These are phyloP conservation scores for Colletotrichum sp. DNA, from an alignment of 2,329 filamentous ascomycete genomes.

Conservation along the genomic window DNA sequence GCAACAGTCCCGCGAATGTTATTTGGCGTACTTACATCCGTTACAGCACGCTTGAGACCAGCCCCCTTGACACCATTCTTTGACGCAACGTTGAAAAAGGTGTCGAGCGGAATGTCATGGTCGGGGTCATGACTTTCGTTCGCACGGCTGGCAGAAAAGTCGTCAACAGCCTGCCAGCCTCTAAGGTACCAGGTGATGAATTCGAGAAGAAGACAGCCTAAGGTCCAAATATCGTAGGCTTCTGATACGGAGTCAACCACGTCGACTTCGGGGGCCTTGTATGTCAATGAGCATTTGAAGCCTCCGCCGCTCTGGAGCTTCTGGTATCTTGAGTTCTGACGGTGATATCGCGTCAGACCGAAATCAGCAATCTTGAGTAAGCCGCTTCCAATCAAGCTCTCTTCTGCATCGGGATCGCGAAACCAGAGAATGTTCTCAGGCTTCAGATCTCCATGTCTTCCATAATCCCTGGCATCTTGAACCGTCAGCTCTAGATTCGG, in stretches of 20 bases:
- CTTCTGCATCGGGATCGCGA: not conserved
- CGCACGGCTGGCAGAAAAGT: not conserved
- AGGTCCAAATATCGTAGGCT: constrained; percentile 21
- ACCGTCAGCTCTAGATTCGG: not conserved
- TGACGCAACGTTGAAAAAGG: not conserved
- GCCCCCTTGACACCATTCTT: not conserved
- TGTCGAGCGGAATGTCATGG: not conserved
- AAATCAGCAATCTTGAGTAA: not conserved
- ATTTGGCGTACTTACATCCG: not conserved
- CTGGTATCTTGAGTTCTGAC: not conserved
- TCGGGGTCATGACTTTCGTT: not conserved
- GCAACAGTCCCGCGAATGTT: too few species aligned
- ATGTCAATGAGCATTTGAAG: not conserved
- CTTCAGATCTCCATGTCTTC: not conserved
- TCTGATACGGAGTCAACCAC: not conserved
- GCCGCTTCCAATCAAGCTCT: not conserved
- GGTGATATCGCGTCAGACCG: not conserved
- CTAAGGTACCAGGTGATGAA: constrained; percentile 20
- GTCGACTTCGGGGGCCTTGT: constrained; percentile 20
- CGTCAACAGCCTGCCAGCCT: not conserved
- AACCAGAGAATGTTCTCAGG: constrained; percentile 2
- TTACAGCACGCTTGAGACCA: not conserved
- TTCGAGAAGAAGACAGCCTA: constrained; percentile 22
- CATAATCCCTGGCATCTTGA: not conserved
- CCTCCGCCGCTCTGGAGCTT: not conserved